Base-by-base conservation (phyloP, 352 stramenopile species). In the Plasmopara muralis region DNA sequence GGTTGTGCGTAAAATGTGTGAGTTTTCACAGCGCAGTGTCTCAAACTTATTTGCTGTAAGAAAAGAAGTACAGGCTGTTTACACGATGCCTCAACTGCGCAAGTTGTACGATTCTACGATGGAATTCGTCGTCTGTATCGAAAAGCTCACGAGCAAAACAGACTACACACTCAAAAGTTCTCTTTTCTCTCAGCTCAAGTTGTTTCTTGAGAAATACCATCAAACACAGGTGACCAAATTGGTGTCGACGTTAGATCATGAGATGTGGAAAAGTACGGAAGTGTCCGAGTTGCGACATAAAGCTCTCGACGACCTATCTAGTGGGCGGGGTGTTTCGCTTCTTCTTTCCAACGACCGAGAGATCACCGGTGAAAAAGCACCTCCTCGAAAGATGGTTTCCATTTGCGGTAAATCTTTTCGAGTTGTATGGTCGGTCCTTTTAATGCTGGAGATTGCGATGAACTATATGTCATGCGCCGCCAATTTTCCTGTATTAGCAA, bases 381-480 rank as follows among this genome's bases (percentile, higher is more conserved):
- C 80, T 28, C 77, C 80, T 12, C 77, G 85, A 55, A 90, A 90
- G 43, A 79, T 83, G 35, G 89, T 93, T 16, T 76, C 87, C 12
- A 90, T 98, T 18, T 95, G 95, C 53, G 93, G 90, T 14, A 87
- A 91, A 53, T 83, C 82, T 20, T 98, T 97, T 57, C 94, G 95
- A 38, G 86, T 98, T 40, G 95, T 98, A 25, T 98, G 93, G 93
- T 97, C 87, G 6, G 95, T 95, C 45, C 72, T 98, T 10, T 58
- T 98, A 16, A 91, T 97, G 72, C 73, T 98, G 30, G 91, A 98
- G 72, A 97, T 98, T 62, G 72, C 97, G 38, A 97, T 97, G 83
- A 96, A 91, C 57, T 96, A 98, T 72, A 83, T 98, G 63, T 89
- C 83, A 9, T 95, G 87, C 53, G 90, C 92, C 14, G 80, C 87